phyloP scores from a whole-genome alignment of 78 protist genomes.

The Chrysochromulina tobinii region DNA sequence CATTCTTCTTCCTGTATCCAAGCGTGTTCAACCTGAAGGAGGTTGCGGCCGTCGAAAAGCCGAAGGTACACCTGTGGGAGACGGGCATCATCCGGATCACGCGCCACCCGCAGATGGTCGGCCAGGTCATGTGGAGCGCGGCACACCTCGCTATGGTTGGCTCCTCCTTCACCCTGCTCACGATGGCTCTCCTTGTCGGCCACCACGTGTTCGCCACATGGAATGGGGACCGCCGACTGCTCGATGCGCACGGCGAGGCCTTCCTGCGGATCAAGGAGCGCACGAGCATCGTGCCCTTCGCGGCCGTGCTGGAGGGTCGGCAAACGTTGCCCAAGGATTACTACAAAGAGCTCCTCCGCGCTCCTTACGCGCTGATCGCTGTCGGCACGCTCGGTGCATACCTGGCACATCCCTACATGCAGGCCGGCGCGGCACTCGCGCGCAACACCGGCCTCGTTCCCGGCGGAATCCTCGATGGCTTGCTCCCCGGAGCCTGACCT shows the following conservation, averaged over 20 bases:
- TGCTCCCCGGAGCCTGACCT: too few species aligned
- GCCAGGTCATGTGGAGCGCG: neutral
- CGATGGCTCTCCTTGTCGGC: neutral
- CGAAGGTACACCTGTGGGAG: slow-evolving; percentile 2
- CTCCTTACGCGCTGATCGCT: neutral
- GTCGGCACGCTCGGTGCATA: neutral
- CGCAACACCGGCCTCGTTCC: neutral
- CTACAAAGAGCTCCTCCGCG: slow-evolving; percentile 6
- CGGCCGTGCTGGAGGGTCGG: slow-evolving; percentile 1
- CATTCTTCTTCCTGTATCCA: slow-evolving; percentile 34
- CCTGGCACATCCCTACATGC: neutral
- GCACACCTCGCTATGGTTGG: neutral
- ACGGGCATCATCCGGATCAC: slow-evolving; percentile 2
- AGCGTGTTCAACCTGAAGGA: neutral
- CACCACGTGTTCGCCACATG: slow-evolving; percentile 15
- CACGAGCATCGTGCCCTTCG: neutral
- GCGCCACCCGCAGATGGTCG: slow-evolving; percentile 31
- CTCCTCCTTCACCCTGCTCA: neutral
- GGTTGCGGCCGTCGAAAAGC: slow-evolving; percentile 11
- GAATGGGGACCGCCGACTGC: slow-evolving; percentile 3
- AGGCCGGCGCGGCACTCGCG: slow-evolving; percentile 12
- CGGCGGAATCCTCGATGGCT: neutral
- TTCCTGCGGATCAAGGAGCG: neutral
- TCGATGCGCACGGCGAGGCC: neutral
- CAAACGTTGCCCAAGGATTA: neutral